phyloP scores from a whole-genome alignment of 108 stramenopile species.

The Chaetoceros muelleri region DNA sequence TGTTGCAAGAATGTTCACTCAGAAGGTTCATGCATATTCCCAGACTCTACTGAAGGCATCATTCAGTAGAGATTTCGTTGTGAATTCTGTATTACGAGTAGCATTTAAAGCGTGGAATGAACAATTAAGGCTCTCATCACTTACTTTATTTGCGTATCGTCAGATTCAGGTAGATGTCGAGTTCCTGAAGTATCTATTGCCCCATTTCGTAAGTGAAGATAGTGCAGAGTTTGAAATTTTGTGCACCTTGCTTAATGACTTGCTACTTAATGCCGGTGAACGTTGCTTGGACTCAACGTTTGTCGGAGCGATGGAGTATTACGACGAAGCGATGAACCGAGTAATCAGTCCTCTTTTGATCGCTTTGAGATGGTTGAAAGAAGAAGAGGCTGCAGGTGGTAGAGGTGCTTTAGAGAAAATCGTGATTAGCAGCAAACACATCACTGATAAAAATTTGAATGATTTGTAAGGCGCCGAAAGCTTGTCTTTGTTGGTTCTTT shows the following conservation, averaged over 20 bases:
- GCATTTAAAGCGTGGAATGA: conserved; percentile 55
- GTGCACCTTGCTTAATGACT: conserved; percentile 32
- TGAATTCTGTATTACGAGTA: conserved; percentile 44
- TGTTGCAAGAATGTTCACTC: conserved; percentile 80
- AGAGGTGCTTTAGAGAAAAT: background rate
- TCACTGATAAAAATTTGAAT: no score
- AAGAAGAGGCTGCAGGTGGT: background rate
- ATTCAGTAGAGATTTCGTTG: conserved; percentile 44
- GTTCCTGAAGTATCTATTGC: conserved; percentile 59
- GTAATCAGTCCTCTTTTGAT: conserved; percentile 16
- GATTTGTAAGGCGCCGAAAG: no score
- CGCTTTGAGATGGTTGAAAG: background rate
- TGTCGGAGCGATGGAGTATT: conserved; percentile 31
- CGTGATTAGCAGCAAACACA: background rate
- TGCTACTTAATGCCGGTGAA: conserved; percentile 34
- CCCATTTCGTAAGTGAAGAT: conserved; percentile 71
- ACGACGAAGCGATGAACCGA: conserved; percentile 27
- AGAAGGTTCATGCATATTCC: conserved; percentile 50
- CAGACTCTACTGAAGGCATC: conserved; percentile 39
- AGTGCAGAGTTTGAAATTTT: conserved; percentile 23
- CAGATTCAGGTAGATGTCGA: conserved; percentile 67
- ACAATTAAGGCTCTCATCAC: conserved; percentile 34
- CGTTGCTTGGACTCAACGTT: conserved; percentile 32
- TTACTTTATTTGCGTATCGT: conserved; percentile 48
- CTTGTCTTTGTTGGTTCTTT: no score